Conservation (phyloP, 2,329 filamentous ascomycete genomes). For the Aspergillus oerlinghausenensis region DNA sequence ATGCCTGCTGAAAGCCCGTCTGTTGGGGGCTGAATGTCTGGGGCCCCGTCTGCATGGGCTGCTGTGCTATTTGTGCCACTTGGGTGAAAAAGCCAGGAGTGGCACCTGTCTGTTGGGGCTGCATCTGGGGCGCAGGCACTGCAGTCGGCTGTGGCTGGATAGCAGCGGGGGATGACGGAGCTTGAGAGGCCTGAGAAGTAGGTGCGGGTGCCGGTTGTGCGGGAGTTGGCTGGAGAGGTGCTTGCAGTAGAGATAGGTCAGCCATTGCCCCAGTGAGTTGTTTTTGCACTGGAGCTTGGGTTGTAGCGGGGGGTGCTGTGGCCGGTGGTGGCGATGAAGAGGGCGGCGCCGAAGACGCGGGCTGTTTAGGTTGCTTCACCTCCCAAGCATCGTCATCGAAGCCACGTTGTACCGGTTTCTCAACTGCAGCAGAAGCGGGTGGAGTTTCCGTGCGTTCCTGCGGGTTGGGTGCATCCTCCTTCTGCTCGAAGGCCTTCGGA, state of each 20-base stretch:
- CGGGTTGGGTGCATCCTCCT: slow-evolving; percentile 49
- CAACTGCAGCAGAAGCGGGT: slow-evolving; percentile 44
- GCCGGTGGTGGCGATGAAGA: slow-evolving; percentile 33
- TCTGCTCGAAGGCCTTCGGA: slow-evolving; percentile 73
- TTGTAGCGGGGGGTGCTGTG: slow-evolving; percentile 32
- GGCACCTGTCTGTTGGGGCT: slow-evolving; percentile 43
- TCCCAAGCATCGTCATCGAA: slow-evolving; percentile 99
- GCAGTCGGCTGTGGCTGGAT: slow-evolving; percentile 36
- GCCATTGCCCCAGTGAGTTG: slow-evolving; percentile 65
- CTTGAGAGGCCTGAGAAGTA: slow-evolving; percentile 42
- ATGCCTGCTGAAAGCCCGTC: slow-evolving; percentile 38
- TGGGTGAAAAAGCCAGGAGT: slow-evolving; percentile 50
- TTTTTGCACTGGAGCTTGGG: slow-evolving; percentile 21
- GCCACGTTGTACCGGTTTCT: slow-evolving; percentile 53
- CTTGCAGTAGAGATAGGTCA: slow-evolving; percentile 61
- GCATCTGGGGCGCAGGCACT: slow-evolving; percentile 29
- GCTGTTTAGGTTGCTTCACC: slow-evolving; percentile 72
- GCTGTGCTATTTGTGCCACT: slow-evolving; percentile 31
- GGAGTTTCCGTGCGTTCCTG: slow-evolving; percentile 44
- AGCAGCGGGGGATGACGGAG: slow-evolving; percentile 39
- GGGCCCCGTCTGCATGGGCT: slow-evolving; percentile 11
- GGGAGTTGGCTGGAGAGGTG: slow-evolving; percentile 54
- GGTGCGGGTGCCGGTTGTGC: slow-evolving; percentile 46
- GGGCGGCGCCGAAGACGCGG: slow-evolving; percentile 31
- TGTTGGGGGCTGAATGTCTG: slow-evolving; percentile 32